phyloP scores from a whole-genome alignment of 1,284 basidiomycete species.

The Omphalotus olearius region DNA sequence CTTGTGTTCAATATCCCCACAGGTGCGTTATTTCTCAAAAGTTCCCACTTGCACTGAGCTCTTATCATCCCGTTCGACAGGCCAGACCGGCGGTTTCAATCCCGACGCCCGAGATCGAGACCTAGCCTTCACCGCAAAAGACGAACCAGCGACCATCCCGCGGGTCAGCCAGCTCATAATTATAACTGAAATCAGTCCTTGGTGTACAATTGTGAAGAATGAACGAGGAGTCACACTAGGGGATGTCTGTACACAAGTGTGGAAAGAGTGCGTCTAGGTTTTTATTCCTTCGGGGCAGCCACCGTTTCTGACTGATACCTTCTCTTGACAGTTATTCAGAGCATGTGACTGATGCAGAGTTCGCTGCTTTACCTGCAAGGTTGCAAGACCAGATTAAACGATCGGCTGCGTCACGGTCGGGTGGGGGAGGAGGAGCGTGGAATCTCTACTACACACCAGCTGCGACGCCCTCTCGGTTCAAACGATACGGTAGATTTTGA shows the following conservation, averaged over 20 bases:
- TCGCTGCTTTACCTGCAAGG: slow-evolving; percentile 52
- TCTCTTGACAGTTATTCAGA: slow-evolving; percentile 54
- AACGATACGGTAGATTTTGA: slow-evolving; percentile 50
- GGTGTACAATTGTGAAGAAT: slow-evolving; percentile 76
- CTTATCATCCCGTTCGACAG: slow-evolving; percentile 25
- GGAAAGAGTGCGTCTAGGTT: slow-evolving; percentile 57
- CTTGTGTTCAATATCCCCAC: slow-evolving; percentile 68
- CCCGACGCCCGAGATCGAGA: slow-evolving; percentile 54
- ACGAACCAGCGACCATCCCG: slow-evolving; percentile 76
- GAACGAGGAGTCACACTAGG: slow-evolving; percentile 67
- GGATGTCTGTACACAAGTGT: slow-evolving; percentile 63
- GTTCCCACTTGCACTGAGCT: background rate
- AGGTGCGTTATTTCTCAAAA: slow-evolving; percentile 34
- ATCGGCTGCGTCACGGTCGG: slow-evolving; percentile 31
- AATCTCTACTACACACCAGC: slow-evolving; percentile 45
- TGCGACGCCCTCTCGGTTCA: slow-evolving; percentile 40
- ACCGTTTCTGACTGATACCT: slow-evolving; percentile 8
- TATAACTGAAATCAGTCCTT: slow-evolving; percentile 68
- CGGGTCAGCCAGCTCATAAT: slow-evolving; percentile 70
- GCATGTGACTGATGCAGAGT: slow-evolving; percentile 62
- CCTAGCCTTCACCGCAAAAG: slow-evolving; percentile 58
- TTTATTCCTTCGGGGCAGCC: background rate
- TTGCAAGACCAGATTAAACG: slow-evolving; percentile 69
- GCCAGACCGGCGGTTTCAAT: slow-evolving; percentile 58
- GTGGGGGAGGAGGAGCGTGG: slow-evolving; percentile 26